These are phyloP conservation scores for Venturia carpophila DNA, from an alignment of 2,329 filamentous ascomycete species.

Conservation along the genomic window DNA sequence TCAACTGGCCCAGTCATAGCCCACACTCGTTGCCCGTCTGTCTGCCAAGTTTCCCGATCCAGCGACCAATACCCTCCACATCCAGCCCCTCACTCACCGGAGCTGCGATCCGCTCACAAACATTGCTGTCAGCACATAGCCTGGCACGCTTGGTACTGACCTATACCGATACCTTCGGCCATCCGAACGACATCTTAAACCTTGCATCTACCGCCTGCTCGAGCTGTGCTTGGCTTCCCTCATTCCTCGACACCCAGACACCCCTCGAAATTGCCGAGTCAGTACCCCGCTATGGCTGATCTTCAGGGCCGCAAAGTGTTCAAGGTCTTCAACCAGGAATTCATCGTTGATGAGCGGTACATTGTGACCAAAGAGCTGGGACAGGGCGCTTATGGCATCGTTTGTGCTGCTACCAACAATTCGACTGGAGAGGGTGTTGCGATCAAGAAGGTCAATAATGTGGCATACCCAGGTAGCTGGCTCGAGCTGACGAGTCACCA, in stretches of 20 bases:
- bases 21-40: not conserved
- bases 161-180: not conserved
- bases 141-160: not conserved
- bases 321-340: slow-evolving; percentile 99
- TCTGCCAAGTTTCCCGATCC: not conserved
- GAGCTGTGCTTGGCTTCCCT: not conserved
- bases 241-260: not conserved
- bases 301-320: slow-evolving; percentile 77
- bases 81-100: slow-evolving; percentile 5
- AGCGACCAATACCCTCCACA: not conserved
- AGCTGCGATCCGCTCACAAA: not conserved
- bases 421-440: slow-evolving; percentile 88
- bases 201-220: not conserved
- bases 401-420: slow-evolving; percentile 90
- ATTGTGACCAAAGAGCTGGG: slow-evolving; percentile 98
- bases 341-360: slow-evolving; percentile 95
- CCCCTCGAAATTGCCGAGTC: not conserved
- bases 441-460: slow-evolving; percentile 76
- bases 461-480: not conserved
- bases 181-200: not conserved
- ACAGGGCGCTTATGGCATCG: slow-evolving; percentile 96
- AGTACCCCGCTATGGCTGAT: slow-evolving; percentile 31
- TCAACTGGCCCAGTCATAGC: not conserved
- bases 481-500: not conserved
- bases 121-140: slow-evolving; percentile 5